A percentile compares a stretch with the other conserved stretches of the same genome.
Conservation (phyloP, 192 early-diverging fungal species). For the Podila epicladia region DNA sequence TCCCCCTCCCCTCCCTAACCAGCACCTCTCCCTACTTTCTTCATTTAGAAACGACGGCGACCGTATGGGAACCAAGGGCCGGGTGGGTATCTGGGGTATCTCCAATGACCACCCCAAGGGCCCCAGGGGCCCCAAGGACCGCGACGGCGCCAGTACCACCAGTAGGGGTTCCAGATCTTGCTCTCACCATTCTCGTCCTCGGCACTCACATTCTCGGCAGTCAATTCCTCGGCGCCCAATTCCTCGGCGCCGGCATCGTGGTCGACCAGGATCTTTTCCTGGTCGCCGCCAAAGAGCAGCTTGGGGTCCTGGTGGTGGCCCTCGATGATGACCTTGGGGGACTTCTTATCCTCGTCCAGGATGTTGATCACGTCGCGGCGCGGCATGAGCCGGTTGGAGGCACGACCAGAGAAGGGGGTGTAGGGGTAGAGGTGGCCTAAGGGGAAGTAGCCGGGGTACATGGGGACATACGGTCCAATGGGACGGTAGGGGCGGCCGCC, state of each 20-base stretch:
- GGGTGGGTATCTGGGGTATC: neutral
- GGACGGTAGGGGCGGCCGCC: neutral
- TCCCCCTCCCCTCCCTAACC: neutral
- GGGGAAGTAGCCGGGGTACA: neutral
- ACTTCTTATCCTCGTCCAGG: neutral
- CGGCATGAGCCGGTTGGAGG: neutral
- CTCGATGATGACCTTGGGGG: neutral
- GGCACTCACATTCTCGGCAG: neutral
- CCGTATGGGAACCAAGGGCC: neutral
- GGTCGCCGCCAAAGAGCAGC: neutral
- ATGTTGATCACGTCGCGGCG: neutral
- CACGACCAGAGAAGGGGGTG: neutral
- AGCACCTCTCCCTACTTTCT: neutral
- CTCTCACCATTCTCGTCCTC: neutral
- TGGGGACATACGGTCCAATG: neutral
- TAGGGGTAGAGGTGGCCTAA: neutral
- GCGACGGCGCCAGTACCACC: neutral
- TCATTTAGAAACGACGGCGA: neutral
- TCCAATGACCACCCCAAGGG: neutral
- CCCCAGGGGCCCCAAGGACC: neutral
- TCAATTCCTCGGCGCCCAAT: neutral
- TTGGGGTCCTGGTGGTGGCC: neutral
- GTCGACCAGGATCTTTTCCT: neutral
- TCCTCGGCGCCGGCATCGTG: neutral
- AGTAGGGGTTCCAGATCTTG: conserved; percentile 1